Percentiles rank a stretch among this genome's conserved stretches.
Conservation (phyloP, 495 filamentous ascomycete species). For the Penicillium subrubescens region DNA sequence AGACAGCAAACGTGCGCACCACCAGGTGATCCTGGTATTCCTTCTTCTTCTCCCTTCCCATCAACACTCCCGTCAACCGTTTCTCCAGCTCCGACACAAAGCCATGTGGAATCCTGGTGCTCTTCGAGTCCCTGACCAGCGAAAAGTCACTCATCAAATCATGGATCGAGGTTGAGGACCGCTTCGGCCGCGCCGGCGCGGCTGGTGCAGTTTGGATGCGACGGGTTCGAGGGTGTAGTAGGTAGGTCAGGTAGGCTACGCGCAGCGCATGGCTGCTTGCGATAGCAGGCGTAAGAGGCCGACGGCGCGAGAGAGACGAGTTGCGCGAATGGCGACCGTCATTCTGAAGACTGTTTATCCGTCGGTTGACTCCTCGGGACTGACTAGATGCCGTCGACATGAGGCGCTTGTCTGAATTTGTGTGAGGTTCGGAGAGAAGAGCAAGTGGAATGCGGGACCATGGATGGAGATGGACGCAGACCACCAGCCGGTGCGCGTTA, state of each 20-base stretch:
- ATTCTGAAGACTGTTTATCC: constrained; percentile 59
- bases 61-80: constrained; percentile 65
- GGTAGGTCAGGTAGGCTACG: constrained; percentile 88
- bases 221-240: constrained; percentile 87
- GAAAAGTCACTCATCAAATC: constrained; percentile 76
- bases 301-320: constrained; percentile 52
- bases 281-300: constrained; percentile 62
- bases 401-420: constrained; percentile 28
- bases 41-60: constrained; percentile 69
- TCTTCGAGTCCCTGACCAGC: constrained; percentile 72
- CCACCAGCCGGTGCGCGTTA: constrained; percentile 30
- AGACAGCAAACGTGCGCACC: constrained; percentile 79
- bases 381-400: constrained; percentile 60
- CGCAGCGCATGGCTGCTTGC: constrained; percentile 89
- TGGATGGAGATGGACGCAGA: constrained; percentile 32
- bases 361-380: constrained; percentile 56
- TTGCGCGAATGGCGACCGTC: constrained; percentile 54
- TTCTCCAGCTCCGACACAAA: constrained; percentile 72
- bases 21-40: constrained; percentile 78
- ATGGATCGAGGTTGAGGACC: constrained; percentile 70
- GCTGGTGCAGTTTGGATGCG: constrained; percentile 78
- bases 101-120: constrained; percentile 76
- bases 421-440: constrained; percentile 27
- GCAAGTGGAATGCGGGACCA: constrained; percentile 42
- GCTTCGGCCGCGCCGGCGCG: constrained; percentile 59